phyloP scores from a whole-genome alignment of 192 early-diverging fungal species.

The Backusella macrospora region DNA sequence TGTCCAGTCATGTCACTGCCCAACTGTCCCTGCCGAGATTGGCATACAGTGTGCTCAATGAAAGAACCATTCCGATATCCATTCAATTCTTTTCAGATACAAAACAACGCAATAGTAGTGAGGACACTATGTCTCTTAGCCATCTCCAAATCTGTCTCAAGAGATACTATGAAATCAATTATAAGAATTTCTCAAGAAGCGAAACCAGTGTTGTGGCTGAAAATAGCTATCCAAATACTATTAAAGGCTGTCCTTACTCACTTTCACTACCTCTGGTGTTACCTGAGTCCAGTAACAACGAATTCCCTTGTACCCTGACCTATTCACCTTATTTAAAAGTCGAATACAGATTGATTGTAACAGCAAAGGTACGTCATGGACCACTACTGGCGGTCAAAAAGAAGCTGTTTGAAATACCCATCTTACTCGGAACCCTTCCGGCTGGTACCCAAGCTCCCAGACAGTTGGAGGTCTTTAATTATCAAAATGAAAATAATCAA shows the following conservation, averaged over 20 bases:
- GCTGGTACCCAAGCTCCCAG: not conserved
- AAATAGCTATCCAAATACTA: not conserved
- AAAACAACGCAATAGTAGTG: not conserved
- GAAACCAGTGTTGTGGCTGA: not conserved
- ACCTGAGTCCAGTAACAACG: not conserved
- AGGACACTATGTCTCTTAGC: not conserved
- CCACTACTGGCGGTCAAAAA: constrained; percentile 5
- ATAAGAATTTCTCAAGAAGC: not conserved
- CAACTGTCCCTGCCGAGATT: constrained; percentile 2
- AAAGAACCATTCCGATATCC: not conserved
- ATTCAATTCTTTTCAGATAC: constrained; percentile 12
- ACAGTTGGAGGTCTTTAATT: not conserved
- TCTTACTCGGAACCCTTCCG: constrained; percentile 16
- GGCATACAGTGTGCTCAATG: not conserved
- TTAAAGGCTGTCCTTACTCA: not conserved
- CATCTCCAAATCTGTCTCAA: constrained; percentile 1
- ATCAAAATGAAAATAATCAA: not conserved
- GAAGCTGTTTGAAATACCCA: constrained; percentile 17
- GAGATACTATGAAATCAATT: not conserved
- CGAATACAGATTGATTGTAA: not conserved
- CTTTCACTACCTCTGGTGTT: not conserved
- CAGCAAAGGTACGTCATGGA: constrained; percentile 6
- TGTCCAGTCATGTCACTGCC: not conserved
- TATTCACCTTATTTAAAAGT: constrained; percentile 10
- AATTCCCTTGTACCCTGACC: not conserved